Conservation (phyloP, 1,284 basidiomycete species). For the Ustilago hordei region DNA sequence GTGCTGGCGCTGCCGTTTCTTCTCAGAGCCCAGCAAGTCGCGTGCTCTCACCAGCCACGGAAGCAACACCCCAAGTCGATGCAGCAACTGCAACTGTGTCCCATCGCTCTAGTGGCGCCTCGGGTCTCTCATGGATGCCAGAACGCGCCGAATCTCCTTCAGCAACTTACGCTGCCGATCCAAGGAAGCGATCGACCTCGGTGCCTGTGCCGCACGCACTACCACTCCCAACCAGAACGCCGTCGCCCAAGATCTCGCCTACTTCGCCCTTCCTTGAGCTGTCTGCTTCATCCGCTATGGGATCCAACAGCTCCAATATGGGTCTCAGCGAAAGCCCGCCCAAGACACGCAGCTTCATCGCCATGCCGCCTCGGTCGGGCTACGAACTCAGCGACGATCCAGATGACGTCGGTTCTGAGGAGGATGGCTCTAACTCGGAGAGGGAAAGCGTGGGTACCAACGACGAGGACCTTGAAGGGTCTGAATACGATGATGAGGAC, state of each 20-base stretch:
- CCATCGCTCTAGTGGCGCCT: constrained; percentile 33
- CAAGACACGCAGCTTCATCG: constrained; percentile 68
- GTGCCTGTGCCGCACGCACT: constrained; percentile 25
- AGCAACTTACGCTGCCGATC: constrained; percentile 23
- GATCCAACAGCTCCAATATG: constrained; percentile 24
- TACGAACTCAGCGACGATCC: constrained; percentile 69
- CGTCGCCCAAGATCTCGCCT: constrained; percentile 46
- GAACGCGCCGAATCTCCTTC: constrained; percentile 41
- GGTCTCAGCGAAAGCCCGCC: constrained; percentile 63
- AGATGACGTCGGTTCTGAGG: constrained; percentile 68
- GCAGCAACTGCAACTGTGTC: constrained; percentile 31
- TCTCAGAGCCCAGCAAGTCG: constrained; percentile 35
- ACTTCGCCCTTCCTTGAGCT: constrained; percentile 47
- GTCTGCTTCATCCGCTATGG: constrained; percentile 11
- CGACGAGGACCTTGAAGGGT: constrained; percentile 52
- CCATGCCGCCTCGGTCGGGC: constrained; percentile 67
- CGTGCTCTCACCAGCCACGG: constrained; percentile 41
- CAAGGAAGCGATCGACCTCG: constrained; percentile 33
- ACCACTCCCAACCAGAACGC: constrained; percentile 34
- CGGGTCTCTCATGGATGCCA: constrained; percentile 34
- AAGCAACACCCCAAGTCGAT: constrained; percentile 40
- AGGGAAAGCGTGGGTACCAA: constrained; percentile 60
- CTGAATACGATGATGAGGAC: constrained; percentile 56
- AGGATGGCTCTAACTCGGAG: constrained; percentile 63
- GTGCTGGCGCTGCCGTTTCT: constrained; percentile 7